Evolutionary conservation across 495 filamentous ascomycete genomes (phyloP).

Genomic region (Hypoxylon intermedium): DNA sequence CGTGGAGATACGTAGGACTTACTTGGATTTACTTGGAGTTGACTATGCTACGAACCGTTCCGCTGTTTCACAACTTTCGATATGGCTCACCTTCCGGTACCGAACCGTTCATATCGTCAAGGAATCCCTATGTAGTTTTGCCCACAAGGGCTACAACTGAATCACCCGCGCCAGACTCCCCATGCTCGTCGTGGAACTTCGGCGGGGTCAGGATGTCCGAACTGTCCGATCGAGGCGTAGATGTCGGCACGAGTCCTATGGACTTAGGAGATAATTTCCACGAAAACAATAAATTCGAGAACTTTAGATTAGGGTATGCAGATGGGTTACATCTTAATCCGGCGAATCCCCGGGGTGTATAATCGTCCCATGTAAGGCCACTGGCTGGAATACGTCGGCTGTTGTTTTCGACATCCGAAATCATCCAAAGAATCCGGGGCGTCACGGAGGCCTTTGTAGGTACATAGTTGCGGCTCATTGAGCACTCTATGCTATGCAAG

Average conservation of each 20-base stretch:
- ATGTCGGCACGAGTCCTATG: not conserved
- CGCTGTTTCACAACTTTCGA: conserved; percentile 15
- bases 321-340: not conserved
- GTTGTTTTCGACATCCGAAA: conserved; percentile 7
- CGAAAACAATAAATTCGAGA: not conserved
- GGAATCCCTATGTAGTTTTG: too few relatives aligned
- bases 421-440: conserved; percentile 1
- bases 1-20: not conserved
- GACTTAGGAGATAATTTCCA: not conserved
- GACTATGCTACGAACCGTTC: conserved; percentile 3
- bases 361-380: not conserved
- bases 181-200: too few relatives aligned
- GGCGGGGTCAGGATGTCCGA: too few relatives aligned
- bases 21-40: not conserved
- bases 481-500: conserved; percentile 14
- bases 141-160: too few relatives aligned
- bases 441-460: too few relatives aligned
- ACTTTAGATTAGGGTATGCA: not conserved
- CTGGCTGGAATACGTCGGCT: conserved; percentile 18
- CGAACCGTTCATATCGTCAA: too few relatives aligned
- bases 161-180: too few relatives aligned
- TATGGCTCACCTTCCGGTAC: too few relatives aligned
- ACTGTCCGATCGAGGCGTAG: not conserved
- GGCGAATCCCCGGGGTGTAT: not conserved
- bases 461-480: conserved; percentile 23